phyloP scores from a whole-genome alignment of 2,329 filamentous ascomycete genomes.

The Diaporthe sp. region DNA sequence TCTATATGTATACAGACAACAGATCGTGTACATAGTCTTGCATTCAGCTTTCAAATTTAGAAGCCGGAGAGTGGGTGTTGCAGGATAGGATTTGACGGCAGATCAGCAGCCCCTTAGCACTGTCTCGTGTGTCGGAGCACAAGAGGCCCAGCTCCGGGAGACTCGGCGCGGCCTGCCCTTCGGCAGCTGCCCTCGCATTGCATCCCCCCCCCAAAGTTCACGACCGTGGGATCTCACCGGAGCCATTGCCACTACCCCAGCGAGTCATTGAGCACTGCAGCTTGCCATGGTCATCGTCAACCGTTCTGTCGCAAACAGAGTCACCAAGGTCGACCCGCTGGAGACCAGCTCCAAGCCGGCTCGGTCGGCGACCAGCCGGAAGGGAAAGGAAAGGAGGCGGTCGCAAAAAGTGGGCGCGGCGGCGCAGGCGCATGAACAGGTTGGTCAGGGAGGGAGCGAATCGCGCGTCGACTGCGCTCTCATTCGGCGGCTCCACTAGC shows the following conservation, averaged over 20 bases:
- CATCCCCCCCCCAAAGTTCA: not conserved
- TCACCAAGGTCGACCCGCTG: not conserved
- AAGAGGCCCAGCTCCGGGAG: slow-evolving; percentile 26
- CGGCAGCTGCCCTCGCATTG: slow-evolving; percentile 1
- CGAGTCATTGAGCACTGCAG: not conserved
- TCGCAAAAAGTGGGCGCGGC: slow-evolving; percentile 30
- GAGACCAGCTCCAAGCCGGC: slow-evolving; percentile 9
- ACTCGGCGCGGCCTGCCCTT: slow-evolving; percentile 19
- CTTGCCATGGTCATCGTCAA: not conserved
- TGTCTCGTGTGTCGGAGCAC: slow-evolving; percentile 29
- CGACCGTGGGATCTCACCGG: not conserved
- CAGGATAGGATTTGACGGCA: slow-evolving; percentile 17
- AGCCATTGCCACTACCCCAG: not conserved
- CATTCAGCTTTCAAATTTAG: not conserved
- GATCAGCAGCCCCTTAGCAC: slow-evolving; percentile 18
- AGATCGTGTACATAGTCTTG: not conserved
- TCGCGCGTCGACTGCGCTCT: slow-evolving; percentile 25
- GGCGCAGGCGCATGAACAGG: slow-evolving; percentile 30
- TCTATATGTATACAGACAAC: not conserved
- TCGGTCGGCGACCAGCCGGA: slow-evolving; percentile 31
- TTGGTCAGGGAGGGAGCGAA: slow-evolving; percentile 23
- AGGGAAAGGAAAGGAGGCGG: slow-evolving; percentile 28
- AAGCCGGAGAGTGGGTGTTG: not conserved
- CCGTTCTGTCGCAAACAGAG: not conserved
- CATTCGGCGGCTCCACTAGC: slow-evolving; percentile 29